Evolutionary conservation across 2,329 filamentous ascomycete species (phyloP).

Genomic region (Trichoderma aggressivum): DNA sequence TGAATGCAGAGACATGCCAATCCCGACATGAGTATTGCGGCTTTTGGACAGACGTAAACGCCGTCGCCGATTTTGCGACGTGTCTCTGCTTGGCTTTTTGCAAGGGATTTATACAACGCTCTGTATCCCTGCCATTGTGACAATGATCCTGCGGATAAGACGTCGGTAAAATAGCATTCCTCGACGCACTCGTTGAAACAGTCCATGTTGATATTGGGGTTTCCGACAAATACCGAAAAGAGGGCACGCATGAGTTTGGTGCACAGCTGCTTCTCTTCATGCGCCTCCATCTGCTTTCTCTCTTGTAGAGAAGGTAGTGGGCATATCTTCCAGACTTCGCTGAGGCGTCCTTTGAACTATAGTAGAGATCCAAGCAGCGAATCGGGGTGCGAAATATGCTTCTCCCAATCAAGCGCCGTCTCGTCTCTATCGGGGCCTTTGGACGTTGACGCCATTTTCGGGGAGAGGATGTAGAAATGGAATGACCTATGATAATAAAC

Average conservation of each 20-base stretch:
- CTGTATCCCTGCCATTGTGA: background rate
- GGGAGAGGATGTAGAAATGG: background rate
- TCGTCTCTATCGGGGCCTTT: background rate
- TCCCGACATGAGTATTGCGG: background rate
- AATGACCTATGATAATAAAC: background rate
- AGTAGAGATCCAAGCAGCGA: background rate
- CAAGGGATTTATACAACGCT: background rate
- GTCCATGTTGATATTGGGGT: background rate
- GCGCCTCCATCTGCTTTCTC: background rate
- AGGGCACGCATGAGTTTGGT: background rate
- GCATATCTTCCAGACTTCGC: background rate
- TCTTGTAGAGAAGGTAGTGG: background rate
- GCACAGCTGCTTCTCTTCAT: background rate
- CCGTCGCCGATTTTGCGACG: background rate
- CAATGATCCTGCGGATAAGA: background rate
- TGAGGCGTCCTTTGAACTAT: background rate
- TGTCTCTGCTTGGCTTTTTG: background rate
- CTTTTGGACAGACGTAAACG: background rate
- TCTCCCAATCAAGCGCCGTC: background rate
- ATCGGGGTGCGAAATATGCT: background rate
- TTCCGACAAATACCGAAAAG: background rate
- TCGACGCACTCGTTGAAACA: background rate
- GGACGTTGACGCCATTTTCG: background rate
- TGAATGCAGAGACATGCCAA: background rate
- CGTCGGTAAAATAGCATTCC: background rate